Evolutionary conservation across 306 rosid genomes (phyloP).

Genomic region (Cucumis melo): DNA sequence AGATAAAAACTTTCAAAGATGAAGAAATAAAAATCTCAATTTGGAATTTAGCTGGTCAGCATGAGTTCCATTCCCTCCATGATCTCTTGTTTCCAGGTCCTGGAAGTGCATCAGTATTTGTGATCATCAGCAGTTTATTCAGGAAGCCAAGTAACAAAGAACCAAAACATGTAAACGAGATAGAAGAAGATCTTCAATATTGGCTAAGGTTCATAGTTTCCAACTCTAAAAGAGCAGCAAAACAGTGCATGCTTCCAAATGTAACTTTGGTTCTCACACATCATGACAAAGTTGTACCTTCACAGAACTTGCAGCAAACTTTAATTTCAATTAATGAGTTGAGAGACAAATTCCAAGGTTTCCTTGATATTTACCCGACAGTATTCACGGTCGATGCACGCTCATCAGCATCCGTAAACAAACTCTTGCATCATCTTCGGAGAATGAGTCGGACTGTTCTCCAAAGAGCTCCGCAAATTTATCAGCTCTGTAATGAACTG

Average conservation of each 20-base stretch:
- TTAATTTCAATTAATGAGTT: conserved; percentile 55
- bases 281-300: conserved; percentile 57
- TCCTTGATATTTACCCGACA: conserved; percentile 71
- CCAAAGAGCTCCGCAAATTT: conserved; percentile 76
- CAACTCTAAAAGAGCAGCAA: conserved; percentile 68
- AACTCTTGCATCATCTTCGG: conserved; percentile 65
- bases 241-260: conserved; percentile 78
- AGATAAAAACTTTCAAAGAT: conserved; percentile 67
- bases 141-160: conserved; percentile 69
- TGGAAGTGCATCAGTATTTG: conserved; percentile 77
- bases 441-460: conserved; percentile 71
- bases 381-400: conserved; percentile 88
- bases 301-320: conserved; percentile 49
- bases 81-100: conserved; percentile 96
- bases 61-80: conserved; percentile 75
- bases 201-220: conserved; percentile 95
- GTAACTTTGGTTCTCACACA: conserved; percentile 82
- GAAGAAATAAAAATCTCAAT: conserved; percentile 66
- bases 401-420: conserved; percentile 71
- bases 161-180: conserved; percentile 51
- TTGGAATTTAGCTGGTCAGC: conserved; percentile 96
- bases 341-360: conserved; percentile 86
- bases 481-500: conserved; percentile 84
- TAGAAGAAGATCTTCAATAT: conserved; percentile 87
- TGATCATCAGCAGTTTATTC: conserved; percentile 59